Percentiles rank a stretch among this genome's conserved stretches.
These are phyloP conservation scores for Curvularia sp. DNA, from an alignment of 2,329 filamentous ascomycete genomes.

Conservation along the genomic window DNA sequence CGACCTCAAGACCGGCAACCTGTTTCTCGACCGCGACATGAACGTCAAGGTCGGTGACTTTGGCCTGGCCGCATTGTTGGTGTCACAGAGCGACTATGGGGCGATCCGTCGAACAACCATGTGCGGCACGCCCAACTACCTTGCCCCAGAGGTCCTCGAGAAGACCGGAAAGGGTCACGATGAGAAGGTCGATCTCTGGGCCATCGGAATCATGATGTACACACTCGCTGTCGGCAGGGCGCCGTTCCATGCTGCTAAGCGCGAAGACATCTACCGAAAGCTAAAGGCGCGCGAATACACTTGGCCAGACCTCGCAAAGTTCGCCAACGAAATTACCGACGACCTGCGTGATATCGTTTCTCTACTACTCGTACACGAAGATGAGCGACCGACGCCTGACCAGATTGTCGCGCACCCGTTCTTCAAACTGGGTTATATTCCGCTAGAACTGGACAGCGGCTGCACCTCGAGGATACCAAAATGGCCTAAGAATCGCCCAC, in stretches of 20 bases:
- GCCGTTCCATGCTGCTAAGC: slow-evolving; percentile 91
- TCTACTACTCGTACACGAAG: slow-evolving; percentile 75
- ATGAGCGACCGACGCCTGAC: slow-evolving; percentile 76
- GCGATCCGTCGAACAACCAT: slow-evolving; percentile 83
- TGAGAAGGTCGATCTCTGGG: slow-evolving; percentile 98
- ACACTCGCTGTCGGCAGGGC: slow-evolving; percentile 96
- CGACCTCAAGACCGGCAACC: slow-evolving; percentile 97
- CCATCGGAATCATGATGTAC: slow-evolving; percentile 96
- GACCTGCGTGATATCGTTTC: slow-evolving; percentile 82
- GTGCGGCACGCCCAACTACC: slow-evolving; percentile 97
- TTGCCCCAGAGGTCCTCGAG: slow-evolving; percentile 93
- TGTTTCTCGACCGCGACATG: slow-evolving; percentile 94
- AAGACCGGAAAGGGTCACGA: slow-evolving; percentile 95
- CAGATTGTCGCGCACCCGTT: slow-evolving; percentile 80
- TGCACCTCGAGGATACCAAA: slow-evolving; percentile 56
- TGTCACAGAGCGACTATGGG: slow-evolving; percentile 89
- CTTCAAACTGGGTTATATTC: slow-evolving; percentile 79
- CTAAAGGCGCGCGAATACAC: slow-evolving; percentile 76
- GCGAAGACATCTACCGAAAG: slow-evolving; percentile 80
- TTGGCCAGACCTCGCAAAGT: slow-evolving; percentile 73
- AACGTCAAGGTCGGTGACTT: slow-evolving; percentile 99
- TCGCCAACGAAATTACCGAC: slow-evolving; percentile 72
- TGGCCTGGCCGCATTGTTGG: slow-evolving; percentile 86
- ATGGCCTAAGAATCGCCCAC: slow-evolving; percentile 56
- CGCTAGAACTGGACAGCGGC: slow-evolving; percentile 56